Percentiles rank a stretch among this genome's conserved stretches.
phyloP scores from a whole-genome alignment of 2,329 filamentous ascomycete genomes.

The Colletotrichum lupini region DNA sequence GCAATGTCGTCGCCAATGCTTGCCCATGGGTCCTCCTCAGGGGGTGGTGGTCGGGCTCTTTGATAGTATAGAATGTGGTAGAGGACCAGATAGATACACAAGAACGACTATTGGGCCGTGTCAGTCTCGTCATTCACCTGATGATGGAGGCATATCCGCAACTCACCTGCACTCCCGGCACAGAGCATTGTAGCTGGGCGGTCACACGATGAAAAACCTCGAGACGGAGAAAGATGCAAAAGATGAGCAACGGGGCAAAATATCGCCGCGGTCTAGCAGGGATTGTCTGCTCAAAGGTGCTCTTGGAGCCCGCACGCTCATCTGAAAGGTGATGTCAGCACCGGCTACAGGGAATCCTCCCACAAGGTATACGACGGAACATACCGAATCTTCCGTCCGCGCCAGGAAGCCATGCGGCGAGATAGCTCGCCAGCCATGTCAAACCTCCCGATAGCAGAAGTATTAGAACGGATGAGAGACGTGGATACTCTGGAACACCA shows the following conservation, averaged over 20 bases:
- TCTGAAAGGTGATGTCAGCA: constrained; percentile 12
- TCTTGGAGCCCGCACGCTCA: constrained; percentile 23
- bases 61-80: constrained; percentile 57
- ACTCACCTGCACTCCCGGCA: constrained; percentile 59
- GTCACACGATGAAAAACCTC: constrained; percentile 60
- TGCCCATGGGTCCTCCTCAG: constrained; percentile 60
- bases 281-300: constrained; percentile 42
- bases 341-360: neutral
- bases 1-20: constrained; percentile 59
- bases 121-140: neutral
- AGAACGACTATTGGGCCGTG: constrained; percentile 52
- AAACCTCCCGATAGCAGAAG: constrained; percentile 56
- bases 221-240: constrained; percentile 58
- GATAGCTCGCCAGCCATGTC: constrained; percentile 54
- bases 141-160: neutral
- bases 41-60: constrained; percentile 40
- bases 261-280: constrained; percentile 60
- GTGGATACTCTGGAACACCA: constrained; percentile 54
- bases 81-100: constrained; percentile 56
- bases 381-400: constrained; percentile 58
- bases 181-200: constrained; percentile 61
- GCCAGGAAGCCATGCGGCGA: constrained; percentile 58
- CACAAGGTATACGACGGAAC: neutral
- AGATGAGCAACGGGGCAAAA: constrained; percentile 55
- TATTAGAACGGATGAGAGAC: constrained; percentile 59